These are phyloP conservation scores for Penicillium sp. DNA, from an alignment of 2,329 filamentous ascomycete genomes.

Conservation along the genomic window DNA sequence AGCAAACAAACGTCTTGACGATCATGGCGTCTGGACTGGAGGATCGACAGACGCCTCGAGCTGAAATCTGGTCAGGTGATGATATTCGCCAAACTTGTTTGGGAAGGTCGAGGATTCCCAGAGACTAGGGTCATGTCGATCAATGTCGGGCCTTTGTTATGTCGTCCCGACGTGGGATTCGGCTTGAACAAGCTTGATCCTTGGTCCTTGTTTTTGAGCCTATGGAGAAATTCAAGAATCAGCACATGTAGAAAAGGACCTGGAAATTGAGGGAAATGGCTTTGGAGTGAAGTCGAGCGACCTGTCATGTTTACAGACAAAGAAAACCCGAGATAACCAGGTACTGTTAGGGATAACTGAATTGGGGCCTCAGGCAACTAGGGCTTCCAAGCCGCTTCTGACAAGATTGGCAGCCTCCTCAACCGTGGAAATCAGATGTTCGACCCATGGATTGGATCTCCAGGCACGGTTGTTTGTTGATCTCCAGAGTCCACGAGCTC, in stretches of 20 bases:
- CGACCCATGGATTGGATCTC: slow-evolving; percentile 14
- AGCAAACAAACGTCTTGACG: background rate
- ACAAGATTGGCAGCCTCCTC: background rate
- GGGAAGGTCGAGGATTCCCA: slow-evolving; percentile 5
- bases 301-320: background rate
- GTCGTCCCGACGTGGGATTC: background rate
- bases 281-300: background rate
- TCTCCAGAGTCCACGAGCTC: background rate
- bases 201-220: background rate
- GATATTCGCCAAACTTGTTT: slow-evolving; percentile 1
- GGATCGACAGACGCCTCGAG: slow-evolving; percentile 4
- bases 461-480: slow-evolving; percentile 21
- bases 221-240: background rate
- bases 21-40: slow-evolving; percentile 7
- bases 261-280: background rate
- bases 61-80: slow-evolving; percentile 5
- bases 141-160: background rate
- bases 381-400: background rate
- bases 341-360: background rate
- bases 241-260: background rate
- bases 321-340: background rate
- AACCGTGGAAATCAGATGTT: background rate
- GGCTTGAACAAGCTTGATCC: background rate
- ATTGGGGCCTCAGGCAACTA: background rate
- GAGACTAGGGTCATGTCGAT: slow-evolving; percentile 1